Evolutionary conservation across 2,329 filamentous ascomycete species (phyloP).

Genomic region (Fusarium caatingaense): DNA sequence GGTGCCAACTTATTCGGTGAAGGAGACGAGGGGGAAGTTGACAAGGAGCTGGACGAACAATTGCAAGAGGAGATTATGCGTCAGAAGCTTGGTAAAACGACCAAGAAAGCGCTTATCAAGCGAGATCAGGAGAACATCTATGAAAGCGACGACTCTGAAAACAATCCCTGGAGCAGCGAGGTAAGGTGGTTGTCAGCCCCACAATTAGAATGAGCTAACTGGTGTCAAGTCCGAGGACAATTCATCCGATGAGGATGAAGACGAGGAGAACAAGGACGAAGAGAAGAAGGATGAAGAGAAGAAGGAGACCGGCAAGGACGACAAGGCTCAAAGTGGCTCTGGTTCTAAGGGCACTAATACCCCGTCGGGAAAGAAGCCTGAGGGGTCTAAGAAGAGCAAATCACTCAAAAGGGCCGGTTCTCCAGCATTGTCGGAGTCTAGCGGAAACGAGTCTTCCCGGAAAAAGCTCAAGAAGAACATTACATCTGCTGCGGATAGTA

Average conservation of each 20-base stretch:
- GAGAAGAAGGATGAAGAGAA: conserved; percentile 59
- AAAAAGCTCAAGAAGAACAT: conserved; percentile 78
- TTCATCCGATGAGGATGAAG: conserved; percentile 53
- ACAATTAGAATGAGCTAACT: conserved; percentile 35
- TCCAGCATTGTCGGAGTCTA: conserved; percentile 88
- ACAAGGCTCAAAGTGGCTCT: conserved; percentile 64
- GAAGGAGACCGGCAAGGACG: conserved; percentile 59
- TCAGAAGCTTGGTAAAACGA: conserved; percentile 78
- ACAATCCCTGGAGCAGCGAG: conserved; percentile 56
- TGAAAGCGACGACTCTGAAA: conserved; percentile 72
- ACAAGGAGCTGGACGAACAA: conserved; percentile 78
- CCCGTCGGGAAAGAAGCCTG: conserved; percentile 60
- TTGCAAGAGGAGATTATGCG: conserved; percentile 75
- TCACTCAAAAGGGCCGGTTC: conserved; percentile 86
- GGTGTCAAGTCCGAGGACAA: conserved; percentile 60
- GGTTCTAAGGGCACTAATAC: conserved; percentile 75
- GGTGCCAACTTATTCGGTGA: conserved; percentile 85
- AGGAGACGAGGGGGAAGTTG: conserved; percentile 76
- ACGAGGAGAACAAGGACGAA: conserved; percentile 55
- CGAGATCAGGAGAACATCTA: conserved; percentile 90
- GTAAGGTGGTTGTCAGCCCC: conserved; percentile 40
- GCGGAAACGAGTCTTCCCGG: conserved; percentile 88
- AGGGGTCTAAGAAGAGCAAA: conserved; percentile 64
- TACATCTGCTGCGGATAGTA: conserved; percentile 61
- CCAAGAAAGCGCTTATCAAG: conserved; percentile 84